Evolutionary conservation across 2,329 filamentous ascomycete species (phyloP).

Genomic region (Podosphaera fusca): DNA sequence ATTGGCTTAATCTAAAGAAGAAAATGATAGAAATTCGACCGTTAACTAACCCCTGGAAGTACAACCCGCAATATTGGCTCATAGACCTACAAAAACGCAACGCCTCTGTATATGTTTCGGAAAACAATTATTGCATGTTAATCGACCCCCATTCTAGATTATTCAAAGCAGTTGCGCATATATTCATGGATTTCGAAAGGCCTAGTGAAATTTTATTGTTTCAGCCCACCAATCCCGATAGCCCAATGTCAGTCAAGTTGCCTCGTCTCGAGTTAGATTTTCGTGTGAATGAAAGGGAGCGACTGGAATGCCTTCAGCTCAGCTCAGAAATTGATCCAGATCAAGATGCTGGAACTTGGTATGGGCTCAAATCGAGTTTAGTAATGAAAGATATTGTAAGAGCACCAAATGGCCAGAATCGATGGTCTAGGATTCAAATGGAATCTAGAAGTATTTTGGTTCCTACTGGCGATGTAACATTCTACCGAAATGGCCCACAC

Average conservation of each 20-base stretch:
- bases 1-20: constrained; percentile 31
- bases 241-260: constrained; percentile 23
- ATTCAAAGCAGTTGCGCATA: constrained; percentile 18
- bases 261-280: constrained; percentile 30
- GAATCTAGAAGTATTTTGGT: constrained; percentile 21
- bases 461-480: constrained; percentile 21
- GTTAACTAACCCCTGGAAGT: constrained; percentile 19
- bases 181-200: constrained; percentile 28
- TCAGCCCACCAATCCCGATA: constrained; percentile 17
- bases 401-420: neutral
- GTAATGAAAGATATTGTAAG: constrained; percentile 26
- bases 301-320: constrained; percentile 26
- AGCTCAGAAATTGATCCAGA: constrained; percentile 26
- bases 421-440: neutral
- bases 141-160: constrained; percentile 26
- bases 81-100: constrained; percentile 15
- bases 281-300: constrained; percentile 19
- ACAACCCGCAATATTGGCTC: constrained; percentile 19
- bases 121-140: constrained; percentile 15
- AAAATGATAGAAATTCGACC: constrained; percentile 28
- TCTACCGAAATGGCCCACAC: constrained; percentile 19
- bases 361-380: constrained; percentile 35
- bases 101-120: constrained; percentile 5
- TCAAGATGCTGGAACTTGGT: constrained; percentile 35
- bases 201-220: constrained; percentile 21